Conservation (phyloP, 768 basidiomycete species). For the Auricularia heimuer region DNA sequence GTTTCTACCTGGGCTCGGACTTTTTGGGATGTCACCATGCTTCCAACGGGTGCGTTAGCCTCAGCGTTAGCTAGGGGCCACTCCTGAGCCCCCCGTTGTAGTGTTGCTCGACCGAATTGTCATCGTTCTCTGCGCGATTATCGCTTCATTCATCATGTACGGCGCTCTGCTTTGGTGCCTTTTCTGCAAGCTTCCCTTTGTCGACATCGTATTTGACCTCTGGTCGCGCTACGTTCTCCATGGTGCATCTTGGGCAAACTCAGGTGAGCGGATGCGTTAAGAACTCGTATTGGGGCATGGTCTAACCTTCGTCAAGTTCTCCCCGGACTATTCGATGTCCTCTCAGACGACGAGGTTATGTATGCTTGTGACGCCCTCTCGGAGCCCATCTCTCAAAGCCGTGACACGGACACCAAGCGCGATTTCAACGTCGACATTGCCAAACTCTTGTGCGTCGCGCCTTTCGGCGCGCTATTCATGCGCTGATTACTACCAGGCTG, state of each 20-base stretch:
- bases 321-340: conserved; percentile 12
- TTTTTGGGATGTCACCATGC: conserved; percentile 9
- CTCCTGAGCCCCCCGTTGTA: neutral
- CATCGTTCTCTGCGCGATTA: conserved; percentile 11
- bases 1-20: conserved; percentile 10
- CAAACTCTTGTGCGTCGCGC: neutral
- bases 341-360: conserved; percentile 9
- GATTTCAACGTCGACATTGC: conserved; percentile 12
- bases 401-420: conserved; percentile 9
- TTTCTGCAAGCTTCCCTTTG: conserved; percentile 9
- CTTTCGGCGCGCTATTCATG: neutral
- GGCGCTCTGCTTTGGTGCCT: conserved; percentile 12
- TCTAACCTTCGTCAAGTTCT: conserved; percentile 6
- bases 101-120: conserved; percentile 12
- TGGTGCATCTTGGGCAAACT: conserved; percentile 12
- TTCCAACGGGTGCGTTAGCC: conserved; percentile 10
- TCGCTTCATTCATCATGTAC: conserved; percentile 12
- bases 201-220: conserved; percentile 7
- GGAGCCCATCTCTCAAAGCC: conserved; percentile 7
- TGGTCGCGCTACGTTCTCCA: conserved; percentile 5
- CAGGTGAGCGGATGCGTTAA: conserved; percentile 1
- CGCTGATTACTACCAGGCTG: conserved; percentile 2
- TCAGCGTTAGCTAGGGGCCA: too few relatives aligned
- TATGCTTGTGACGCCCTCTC: conserved; percentile 9
- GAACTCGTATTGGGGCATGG: neutral